Base-by-base conservation (phyloP, 192 early-diverging fungal species). In the Rhizoclosmatium sp. region DNA sequence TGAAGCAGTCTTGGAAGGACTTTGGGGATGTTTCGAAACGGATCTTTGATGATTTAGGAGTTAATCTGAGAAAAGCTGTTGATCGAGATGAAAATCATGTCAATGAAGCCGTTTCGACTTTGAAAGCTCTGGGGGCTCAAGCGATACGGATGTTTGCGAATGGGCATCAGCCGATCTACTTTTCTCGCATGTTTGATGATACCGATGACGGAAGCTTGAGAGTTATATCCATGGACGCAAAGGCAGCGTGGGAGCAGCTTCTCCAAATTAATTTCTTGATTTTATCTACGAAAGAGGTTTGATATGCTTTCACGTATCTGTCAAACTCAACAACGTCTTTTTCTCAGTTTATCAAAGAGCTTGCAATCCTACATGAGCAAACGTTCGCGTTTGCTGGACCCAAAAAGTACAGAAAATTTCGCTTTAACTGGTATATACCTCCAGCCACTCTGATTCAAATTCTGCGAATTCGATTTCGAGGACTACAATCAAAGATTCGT, bases 211-310 rank as follows among this genome's bases (percentile, higher is more conserved):
- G 16, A 12, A 12, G 9, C 51, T 12, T 54, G 51, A 16, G 16
- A 54, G 9, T 16, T 54, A 12, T 1, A 54, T 12, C 51, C 0
- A 54, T 12, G 51, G 51, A 54, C 5, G 51, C 51, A 16, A 54
- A 54, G 16, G 16, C 5, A 16, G 5, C 16, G 42, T 73, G 59
- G 70, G 78, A 80, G 47, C 42, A 31, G n/a, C 45, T 80, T 3
- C n/a, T 73, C 60, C 69, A 73, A n/a, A 44, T 80, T 4, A 65
- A 69, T 21, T 73, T 73, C 41, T 69, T 41, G 5, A 54, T 65
- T 31, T 48, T 72, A 7, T 59, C 72, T 4, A 58, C 42, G 1
- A 59, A 61, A 31, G 72, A 75, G 72, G 59, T 54, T 54, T 54
- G 9, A 54, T 7, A 0, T 12, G 9, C 16, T 54, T 54, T 54